Conservation (phyloP, 2,329 filamentous ascomycete genomes). For the Pezizomycotina sp. region DNA sequence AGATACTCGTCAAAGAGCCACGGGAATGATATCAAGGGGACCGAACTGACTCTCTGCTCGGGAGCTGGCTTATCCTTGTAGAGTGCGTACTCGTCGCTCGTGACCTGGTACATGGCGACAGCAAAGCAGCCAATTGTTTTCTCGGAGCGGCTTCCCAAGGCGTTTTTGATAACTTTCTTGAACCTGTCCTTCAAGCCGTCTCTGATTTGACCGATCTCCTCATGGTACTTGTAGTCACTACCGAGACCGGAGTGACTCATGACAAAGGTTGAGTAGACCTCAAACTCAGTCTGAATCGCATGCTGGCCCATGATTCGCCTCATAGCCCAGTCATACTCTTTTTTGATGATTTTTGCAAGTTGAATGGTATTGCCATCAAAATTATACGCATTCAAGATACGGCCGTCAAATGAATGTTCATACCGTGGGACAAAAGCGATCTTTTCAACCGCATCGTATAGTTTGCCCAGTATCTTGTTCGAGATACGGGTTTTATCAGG, state of each 20-base stretch:
- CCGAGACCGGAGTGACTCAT: constrained; percentile 55
- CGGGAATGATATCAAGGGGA: constrained; percentile 82
- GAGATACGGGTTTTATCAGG: constrained; percentile 18
- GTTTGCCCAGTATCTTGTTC: constrained; percentile 47
- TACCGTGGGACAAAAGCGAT: constrained; percentile 60
- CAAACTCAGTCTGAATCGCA: constrained; percentile 72
- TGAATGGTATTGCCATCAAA: constrained; percentile 36
- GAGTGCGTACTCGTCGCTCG: constrained; percentile 49
- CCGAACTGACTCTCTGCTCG: constrained; percentile 34
- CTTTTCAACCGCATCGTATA: constrained; percentile 50
- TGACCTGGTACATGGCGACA: constrained; percentile 76
- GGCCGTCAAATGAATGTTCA: constrained; percentile 49
- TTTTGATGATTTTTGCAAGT: constrained; percentile 54
- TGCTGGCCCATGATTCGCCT: constrained; percentile 70
- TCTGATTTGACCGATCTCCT: constrained; percentile 59
- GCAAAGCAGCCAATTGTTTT: constrained; percentile 52
- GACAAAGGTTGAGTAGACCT: constrained; percentile 77
- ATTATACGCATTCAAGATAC: constrained; percentile 50
- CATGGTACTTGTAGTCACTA: constrained; percentile 70
- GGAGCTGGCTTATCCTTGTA: constrained; percentile 38
- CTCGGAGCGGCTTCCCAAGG: constrained; percentile 44
- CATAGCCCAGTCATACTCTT: constrained; percentile 59
- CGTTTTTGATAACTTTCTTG: constrained; percentile 46
- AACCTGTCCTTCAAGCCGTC: constrained; percentile 51
- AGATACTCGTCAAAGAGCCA: constrained; percentile 94